phyloP scores from a whole-genome alignment of 2,329 filamentous ascomycete genomes.

The Tetracladium maxilliforme region DNA sequence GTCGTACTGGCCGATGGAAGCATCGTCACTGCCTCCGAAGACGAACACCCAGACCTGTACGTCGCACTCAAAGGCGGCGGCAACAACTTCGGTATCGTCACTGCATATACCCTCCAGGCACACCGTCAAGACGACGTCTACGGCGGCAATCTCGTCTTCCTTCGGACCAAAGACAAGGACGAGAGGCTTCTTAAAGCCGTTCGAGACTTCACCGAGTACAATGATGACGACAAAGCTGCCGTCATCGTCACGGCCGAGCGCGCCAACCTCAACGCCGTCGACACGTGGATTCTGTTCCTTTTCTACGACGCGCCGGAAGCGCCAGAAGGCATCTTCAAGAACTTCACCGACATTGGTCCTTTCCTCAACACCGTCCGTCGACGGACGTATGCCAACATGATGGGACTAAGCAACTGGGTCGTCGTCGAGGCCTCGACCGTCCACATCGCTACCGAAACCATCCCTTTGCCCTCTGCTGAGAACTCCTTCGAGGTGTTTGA shows the following conservation, averaged over 20 bases:
- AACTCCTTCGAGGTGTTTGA: no score
- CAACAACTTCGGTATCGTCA: constrained; percentile 12
- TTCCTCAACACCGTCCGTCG: constrained; percentile 25
- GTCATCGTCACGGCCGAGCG: constrained; percentile 41
- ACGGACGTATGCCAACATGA: no score
- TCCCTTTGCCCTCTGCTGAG: no score
- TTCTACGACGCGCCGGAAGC: constrained; percentile 44
- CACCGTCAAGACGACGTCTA: constrained; percentile 11
- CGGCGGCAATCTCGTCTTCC: constrained; percentile 13
- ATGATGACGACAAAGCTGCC: constrained; percentile 41
- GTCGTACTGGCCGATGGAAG: constrained; percentile 19
- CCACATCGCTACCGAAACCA: no score
- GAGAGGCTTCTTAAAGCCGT: constrained; percentile 27
- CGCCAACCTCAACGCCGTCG: constrained; percentile 23
- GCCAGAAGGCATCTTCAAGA: constrained; percentile 37
- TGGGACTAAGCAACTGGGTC: no score
- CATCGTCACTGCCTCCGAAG: constrained; percentile 9
- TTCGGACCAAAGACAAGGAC: constrained; percentile 15
- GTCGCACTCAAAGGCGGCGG: constrained; percentile 17
- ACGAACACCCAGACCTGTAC: constrained; percentile 14
- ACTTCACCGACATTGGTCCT: constrained; percentile 33
- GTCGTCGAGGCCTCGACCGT: no score
- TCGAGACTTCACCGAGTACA: constrained; percentile 40
- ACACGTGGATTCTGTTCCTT: constrained; percentile 44
- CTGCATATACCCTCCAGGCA: constrained; percentile 11